These are phyloP conservation scores for Apostasia shenzhenica DNA, from an alignment of 106 monocot genomes.

Conservation along the genomic window DNA sequence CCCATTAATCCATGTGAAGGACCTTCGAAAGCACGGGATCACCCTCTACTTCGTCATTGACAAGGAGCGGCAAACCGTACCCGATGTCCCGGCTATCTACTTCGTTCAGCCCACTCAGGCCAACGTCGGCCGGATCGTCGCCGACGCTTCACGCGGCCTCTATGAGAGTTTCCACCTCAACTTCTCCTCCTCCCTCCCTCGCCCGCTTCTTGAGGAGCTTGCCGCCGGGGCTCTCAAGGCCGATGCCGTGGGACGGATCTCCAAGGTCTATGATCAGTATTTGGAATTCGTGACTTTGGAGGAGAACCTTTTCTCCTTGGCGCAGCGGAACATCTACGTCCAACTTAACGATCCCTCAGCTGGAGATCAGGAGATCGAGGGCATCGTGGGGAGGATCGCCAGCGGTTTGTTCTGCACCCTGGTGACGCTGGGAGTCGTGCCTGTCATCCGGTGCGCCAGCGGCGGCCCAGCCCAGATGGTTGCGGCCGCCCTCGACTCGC, in stretches of 20 bases:
- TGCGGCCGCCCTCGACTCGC: slow-evolving; percentile 60
- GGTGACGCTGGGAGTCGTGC: slow-evolving; percentile 69
- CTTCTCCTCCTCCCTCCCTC: slow-evolving; percentile 88
- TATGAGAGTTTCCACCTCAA: slow-evolving; percentile 89
- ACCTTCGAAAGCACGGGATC: slow-evolving; percentile 85
- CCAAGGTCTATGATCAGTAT: slow-evolving; percentile 83
- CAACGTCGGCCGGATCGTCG: slow-evolving; percentile 51
- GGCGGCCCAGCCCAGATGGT: slow-evolving; percentile 95
- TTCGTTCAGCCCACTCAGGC: slow-evolving; percentile 56
- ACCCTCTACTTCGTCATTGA: slow-evolving; percentile 83
- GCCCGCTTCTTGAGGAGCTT: slow-evolving; percentile 71
- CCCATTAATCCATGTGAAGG: slow-evolving; percentile 79
- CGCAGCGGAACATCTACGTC: slow-evolving; percentile 53
- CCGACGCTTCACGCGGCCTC: slow-evolving; percentile 46
- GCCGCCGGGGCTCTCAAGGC: slow-evolving; percentile 39
- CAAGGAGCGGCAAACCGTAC: slow-evolving; percentile 65
- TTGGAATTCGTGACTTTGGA: slow-evolving; percentile 86
- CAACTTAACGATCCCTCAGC: slow-evolving; percentile 78
- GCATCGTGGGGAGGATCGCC: slow-evolving; percentile 59
- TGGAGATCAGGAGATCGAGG: slow-evolving; percentile 70
- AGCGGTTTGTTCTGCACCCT: slow-evolving; percentile 70
- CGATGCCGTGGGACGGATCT: slow-evolving; percentile 41
- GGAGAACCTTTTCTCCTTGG: slow-evolving; percentile 73
- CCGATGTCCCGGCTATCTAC: slow-evolving; percentile 87
- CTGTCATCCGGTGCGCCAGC: slow-evolving; percentile 58